Conservation (phyloP, 179 eudicot genomes). For the Dionaea muscipula region DNA sequence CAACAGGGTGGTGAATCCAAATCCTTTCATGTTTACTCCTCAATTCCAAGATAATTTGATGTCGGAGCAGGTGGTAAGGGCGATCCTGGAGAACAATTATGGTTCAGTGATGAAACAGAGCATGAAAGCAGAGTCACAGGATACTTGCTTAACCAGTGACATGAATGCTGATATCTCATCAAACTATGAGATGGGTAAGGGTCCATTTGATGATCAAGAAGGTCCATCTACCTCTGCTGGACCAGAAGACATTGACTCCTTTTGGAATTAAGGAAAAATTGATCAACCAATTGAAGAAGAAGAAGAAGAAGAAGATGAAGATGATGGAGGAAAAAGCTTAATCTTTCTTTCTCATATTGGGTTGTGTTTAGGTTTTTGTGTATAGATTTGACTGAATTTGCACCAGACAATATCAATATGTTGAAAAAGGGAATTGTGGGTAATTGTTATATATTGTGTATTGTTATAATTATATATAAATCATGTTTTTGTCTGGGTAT, state of each 20-base stretch:
- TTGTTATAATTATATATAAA: too few species aligned
- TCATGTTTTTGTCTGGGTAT: too few species aligned
- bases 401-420: too few species aligned
- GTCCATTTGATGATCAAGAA: slow-evolving; percentile 30
- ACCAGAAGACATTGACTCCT: slow-evolving; percentile 29
- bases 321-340: background rate
- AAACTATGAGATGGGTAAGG: slow-evolving; percentile 28
- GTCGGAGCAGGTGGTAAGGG: slow-evolving; percentile 40
- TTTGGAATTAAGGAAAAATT: slow-evolving; percentile 37
- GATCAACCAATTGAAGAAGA: background rate
- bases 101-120: slow-evolving; percentile 26
- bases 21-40: slow-evolving; percentile 12
- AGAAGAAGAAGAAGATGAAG: background rate
- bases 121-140: slow-evolving; percentile 48
- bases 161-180: slow-evolving; percentile 50
- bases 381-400: too few species aligned
- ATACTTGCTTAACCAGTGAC: slow-evolving; percentile 49
- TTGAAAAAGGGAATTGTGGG: too few species aligned
- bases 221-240: slow-evolving; percentile 38
- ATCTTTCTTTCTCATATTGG: too few species aligned
- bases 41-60: slow-evolving; percentile 19
- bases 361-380: too few species aligned
- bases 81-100: slow-evolving; percentile 19
- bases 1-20: slow-evolving; percentile 11
- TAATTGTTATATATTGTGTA: too few species aligned